These are phyloP conservation scores for Rhizophora apiculata DNA, from an alignment of 345 rosid species.

Conservation along the genomic window DNA sequence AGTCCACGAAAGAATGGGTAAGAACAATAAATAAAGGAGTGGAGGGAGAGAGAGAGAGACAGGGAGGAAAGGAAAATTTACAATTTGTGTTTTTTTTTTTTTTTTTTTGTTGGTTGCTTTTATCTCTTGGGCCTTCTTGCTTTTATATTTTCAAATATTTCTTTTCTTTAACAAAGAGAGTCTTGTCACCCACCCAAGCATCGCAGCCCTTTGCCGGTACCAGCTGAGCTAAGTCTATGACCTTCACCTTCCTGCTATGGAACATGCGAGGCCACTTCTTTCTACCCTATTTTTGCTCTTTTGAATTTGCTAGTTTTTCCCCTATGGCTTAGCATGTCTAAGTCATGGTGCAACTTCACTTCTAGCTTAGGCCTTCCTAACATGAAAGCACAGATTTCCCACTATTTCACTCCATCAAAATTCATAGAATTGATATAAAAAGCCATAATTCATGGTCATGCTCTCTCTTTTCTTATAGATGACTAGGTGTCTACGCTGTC, in stretches of 20 bases:
- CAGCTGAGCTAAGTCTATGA: constrained; percentile 18
- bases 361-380: constrained; percentile 37
- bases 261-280: constrained; percentile 11
- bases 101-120: constrained; percentile 28
- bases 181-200: constrained; percentile 63
- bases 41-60: neutral
- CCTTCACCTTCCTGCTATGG: constrained; percentile 12
- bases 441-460: neutral
- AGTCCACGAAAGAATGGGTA: constrained; percentile 27
- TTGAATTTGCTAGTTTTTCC: constrained; percentile 15
- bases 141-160: constrained; percentile 40
- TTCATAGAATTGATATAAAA: constrained; percentile 30
- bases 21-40: constrained; percentile 7
- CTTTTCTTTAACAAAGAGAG: constrained; percentile 40
- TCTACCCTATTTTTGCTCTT: constrained; percentile 3
- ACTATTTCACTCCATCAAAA: constrained; percentile 23
- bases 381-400: constrained; percentile 11
- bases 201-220: constrained; percentile 50
- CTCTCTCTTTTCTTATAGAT: constrained; percentile 5
- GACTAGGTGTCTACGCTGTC: constrained; percentile 22
- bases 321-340: constrained; percentile 24
- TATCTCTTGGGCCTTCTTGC: constrained; percentile 37
- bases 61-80: constrained; percentile 12
- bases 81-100: neutral
- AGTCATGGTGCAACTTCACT: constrained; percentile 57